phyloP scores from a whole-genome alignment of 2,329 filamentous ascomycete genomes.

The Aspergillus costaricaensis region DNA sequence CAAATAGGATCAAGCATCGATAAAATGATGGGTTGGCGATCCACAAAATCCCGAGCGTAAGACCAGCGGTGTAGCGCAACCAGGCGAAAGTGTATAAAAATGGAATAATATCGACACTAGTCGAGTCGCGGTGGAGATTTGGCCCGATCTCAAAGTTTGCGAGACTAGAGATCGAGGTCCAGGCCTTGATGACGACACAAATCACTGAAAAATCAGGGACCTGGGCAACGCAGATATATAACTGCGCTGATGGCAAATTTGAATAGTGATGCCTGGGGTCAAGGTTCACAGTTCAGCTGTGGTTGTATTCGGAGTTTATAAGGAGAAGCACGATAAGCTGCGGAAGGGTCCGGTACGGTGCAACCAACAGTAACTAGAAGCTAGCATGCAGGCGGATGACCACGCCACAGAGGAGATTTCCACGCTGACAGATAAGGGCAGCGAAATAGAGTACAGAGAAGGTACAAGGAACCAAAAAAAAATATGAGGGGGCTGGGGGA shows the following conservation, averaged over 20 bases:
- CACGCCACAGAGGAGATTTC: slow-evolving; percentile 16
- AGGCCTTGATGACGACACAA: slow-evolving; percentile 8
- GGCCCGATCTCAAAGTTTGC: slow-evolving; percentile 16
- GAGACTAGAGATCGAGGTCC: slow-evolving; percentile 11
- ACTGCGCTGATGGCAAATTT: slow-evolving; percentile 5
- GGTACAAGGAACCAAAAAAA: not conserved
- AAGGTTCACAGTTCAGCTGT: slow-evolving; percentile 16
- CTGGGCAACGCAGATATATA: not conserved
- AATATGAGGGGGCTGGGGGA: slow-evolving; percentile 22
- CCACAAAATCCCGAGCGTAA: slow-evolving; percentile 3
- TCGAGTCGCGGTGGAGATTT: slow-evolving; percentile 21
- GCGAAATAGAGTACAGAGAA: slow-evolving; percentile 3
- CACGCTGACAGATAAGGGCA: slow-evolving; percentile 8
- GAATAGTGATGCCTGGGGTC: slow-evolving; percentile 18
- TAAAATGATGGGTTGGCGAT: slow-evolving; percentile 14
- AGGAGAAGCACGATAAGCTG: not conserved
- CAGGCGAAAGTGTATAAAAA: slow-evolving; percentile 12
- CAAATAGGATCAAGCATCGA: slow-evolving; percentile 17
- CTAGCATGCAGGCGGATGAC: slow-evolving; percentile 13
- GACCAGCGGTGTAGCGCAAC: slow-evolving; percentile 28
- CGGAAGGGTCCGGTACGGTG: slow-evolving; percentile 5
- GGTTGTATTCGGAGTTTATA: slow-evolving; percentile 6
- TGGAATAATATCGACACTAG: slow-evolving; percentile 19
- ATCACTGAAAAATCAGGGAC: not conserved
- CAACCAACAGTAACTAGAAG: slow-evolving; percentile 1